A percentile compares a stretch with the other conserved stretches of the same genome.
These are phyloP conservation scores for Pythium plurisporium DNA, from an alignment of 352 stramenopile species.

Conservation along the genomic window DNA sequence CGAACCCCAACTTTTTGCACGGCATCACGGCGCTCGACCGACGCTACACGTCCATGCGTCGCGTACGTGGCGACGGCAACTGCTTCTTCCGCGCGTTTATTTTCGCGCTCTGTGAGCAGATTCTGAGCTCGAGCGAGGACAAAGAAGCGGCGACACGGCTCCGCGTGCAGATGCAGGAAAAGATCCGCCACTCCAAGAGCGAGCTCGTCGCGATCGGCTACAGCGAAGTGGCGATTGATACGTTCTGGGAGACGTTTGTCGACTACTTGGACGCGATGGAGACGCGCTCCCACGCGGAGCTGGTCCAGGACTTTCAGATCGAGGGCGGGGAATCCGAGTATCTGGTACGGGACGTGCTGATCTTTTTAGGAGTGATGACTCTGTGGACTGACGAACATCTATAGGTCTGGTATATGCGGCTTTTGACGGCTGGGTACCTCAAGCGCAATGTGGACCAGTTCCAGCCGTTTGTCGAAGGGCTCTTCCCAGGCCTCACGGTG, in stretches of 20 bases:
- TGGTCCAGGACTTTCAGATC: constrained; percentile 81
- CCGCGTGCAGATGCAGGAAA: constrained; percentile 42
- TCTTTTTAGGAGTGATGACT: not conserved
- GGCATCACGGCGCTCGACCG: constrained; percentile 60
- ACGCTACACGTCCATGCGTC: constrained; percentile 71
- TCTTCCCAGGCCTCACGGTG: constrained; percentile 75
- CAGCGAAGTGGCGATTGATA: constrained; percentile 87
- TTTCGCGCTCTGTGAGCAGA: constrained; percentile 54
- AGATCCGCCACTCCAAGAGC: constrained; percentile 46
- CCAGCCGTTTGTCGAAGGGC: constrained; percentile 86
- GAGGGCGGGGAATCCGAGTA: constrained; percentile 85
- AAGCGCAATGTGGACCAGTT: constrained; percentile 88
- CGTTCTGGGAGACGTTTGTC: constrained; percentile 92
- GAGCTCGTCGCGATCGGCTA: constrained; percentile 58
- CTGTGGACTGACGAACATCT: not conserved
- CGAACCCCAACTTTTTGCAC: constrained; percentile 65
- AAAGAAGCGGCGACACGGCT: constrained; percentile 24
- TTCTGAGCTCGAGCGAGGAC: constrained; percentile 41
- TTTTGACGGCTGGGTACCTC: constrained; percentile 79
- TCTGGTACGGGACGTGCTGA: constrained; percentile 28
- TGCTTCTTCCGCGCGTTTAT: constrained; percentile 65
- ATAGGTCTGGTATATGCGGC: constrained; percentile 83
- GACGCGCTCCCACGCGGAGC: constrained; percentile 56
- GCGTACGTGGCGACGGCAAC: constrained; percentile 75
- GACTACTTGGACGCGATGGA: constrained; percentile 84